These are phyloP conservation scores for Fusarium luffae DNA, from an alignment of 2,329 filamentous ascomycete genomes.

Conservation along the genomic window DNA sequence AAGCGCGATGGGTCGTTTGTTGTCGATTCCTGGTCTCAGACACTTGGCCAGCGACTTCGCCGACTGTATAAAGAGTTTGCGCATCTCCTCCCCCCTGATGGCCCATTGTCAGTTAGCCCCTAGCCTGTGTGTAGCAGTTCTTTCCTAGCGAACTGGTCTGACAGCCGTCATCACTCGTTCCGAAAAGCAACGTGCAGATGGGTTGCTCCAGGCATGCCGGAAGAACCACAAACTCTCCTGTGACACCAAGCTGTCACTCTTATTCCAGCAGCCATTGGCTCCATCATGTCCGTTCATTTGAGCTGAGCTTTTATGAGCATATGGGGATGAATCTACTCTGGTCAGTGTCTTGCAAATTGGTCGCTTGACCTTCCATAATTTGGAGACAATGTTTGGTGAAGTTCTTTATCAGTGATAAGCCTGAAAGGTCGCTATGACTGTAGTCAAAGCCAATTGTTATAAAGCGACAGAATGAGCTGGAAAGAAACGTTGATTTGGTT, in stretches of 20 bases:
- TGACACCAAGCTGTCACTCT: conserved; percentile 30
- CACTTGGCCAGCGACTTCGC: neutral
- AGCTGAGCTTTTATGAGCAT: neutral
- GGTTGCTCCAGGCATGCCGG: conserved; percentile 32
- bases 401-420: neutral
- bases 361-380: conserved; percentile 7
- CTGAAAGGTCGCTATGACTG: neutral
- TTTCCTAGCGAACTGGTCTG: conserved; percentile 27
- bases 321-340: neutral
- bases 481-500: neutral
- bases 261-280: conserved; percentile 14
- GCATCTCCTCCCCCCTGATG: conserved; percentile 17
- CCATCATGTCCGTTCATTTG: neutral
- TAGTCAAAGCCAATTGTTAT: neutral
- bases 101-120: conserved; percentile 1
- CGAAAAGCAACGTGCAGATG: conserved; percentile 35
- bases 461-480: neutral
- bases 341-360: conserved; percentile 1
- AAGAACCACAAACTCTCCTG: conserved; percentile 30
- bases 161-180: conserved; percentile 38
- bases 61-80: conserved; percentile 13
- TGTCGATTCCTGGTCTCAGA: neutral
- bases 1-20: conserved; percentile 2
- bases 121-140: conserved; percentile 31
- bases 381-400: neutral